Evolutionary conservation across 2,329 filamentous ascomycete species (phyloP), one percentile per base, ranked within the genome.

Genomic region (Cercospora zeina): DNA sequence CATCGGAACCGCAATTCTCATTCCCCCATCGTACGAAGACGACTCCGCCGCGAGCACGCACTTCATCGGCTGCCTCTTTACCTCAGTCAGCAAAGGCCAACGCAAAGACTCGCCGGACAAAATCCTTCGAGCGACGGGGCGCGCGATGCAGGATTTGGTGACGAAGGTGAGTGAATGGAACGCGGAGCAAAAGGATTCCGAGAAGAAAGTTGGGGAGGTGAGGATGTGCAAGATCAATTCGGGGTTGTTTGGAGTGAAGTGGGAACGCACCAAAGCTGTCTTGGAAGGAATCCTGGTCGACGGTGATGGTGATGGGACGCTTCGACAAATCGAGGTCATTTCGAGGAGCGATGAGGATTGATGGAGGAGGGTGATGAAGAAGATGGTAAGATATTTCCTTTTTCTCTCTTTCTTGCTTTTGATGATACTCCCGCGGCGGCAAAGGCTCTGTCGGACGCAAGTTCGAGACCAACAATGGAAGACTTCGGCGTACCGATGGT

Each of bases 51-150:
- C 73, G 30, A 19, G 51, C 5, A 36, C 62, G 11, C 82, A 85
- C 59, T 87, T 82, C 79, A 79, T 87, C 27, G 80, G 82, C 0
- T 87, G 85, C 65, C 71, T 87, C 0, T 87, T 87, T 65, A 87
- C 84, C 0, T 85, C 82, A 2, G 69, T 73, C 2, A 73, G 73
- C 1, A 83, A 79, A 62, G 85, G 85, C 0, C 74, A 71, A 45
- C 70, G 63, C 5, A 79, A 76, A 27, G 80, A 81, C 60, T 62
- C 74, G 0, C 74, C 75, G 0, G 69, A 73, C 0, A 67, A 71
- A 13, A 85, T 87, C 37, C 57, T 87, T 10, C 67, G 67, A 3
- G 80, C 81, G 30, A 86, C 85, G 0, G 70, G 67, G 14, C 69
- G 73, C 2, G 82, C 84, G 1, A 73, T 87, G 63, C 67, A 71